A percentile compares a stretch with the other conserved stretches of the same genome.
These are phyloP conservation scores for Jaminaea rosea DNA, from an alignment of 1,284 basidiomycete genomes.

Conservation along the genomic window DNA sequence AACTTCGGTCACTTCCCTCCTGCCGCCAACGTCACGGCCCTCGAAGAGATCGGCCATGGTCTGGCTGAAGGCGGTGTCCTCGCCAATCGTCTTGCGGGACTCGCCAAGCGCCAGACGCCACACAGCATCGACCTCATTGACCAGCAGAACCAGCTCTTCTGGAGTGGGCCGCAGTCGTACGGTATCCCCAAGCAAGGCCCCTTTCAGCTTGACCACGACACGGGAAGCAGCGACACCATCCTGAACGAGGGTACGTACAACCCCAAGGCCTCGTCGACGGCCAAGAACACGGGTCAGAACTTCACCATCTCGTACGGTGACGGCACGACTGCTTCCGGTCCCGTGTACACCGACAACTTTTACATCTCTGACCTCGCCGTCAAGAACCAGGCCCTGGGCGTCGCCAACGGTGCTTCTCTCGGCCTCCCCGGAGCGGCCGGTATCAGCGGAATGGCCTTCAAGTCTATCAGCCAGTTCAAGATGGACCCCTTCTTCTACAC, in stretches of 20 bases:
- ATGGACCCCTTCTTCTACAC: conserved; percentile 20
- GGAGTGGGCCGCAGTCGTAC: conserved; percentile 32
- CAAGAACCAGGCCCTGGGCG: conserved; percentile 44
- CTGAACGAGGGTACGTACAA: conserved; percentile 29
- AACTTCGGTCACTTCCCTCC: not conserved
- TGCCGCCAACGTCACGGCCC: not conserved
- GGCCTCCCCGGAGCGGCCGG: conserved; percentile 19
- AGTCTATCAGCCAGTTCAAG: conserved; percentile 12
- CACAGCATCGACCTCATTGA: conserved; percentile 29
- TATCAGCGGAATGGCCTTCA: conserved; percentile 47
- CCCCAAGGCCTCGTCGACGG: conserved; percentile 23
- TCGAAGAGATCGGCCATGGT: not conserved
- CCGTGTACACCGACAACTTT: conserved; percentile 54
- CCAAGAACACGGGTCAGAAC: conserved; percentile 21
- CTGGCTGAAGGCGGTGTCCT: not conserved
- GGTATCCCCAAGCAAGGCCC: conserved; percentile 27
- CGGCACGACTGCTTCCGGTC: conserved; percentile 54
- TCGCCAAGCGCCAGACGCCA: conserved; percentile 12
- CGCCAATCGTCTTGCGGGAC: not conserved
- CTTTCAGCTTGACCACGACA: conserved; percentile 39
- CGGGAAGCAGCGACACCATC: conserved; percentile 36
- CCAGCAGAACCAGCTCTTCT: conserved; percentile 22
- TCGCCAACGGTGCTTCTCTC: conserved; percentile 17
- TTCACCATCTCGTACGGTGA: conserved; percentile 56
- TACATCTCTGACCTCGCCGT: conserved; percentile 45